phyloP scores from a whole-genome alignment of 2,329 filamentous ascomycete genomes.

The Beauveria sp. region DNA sequence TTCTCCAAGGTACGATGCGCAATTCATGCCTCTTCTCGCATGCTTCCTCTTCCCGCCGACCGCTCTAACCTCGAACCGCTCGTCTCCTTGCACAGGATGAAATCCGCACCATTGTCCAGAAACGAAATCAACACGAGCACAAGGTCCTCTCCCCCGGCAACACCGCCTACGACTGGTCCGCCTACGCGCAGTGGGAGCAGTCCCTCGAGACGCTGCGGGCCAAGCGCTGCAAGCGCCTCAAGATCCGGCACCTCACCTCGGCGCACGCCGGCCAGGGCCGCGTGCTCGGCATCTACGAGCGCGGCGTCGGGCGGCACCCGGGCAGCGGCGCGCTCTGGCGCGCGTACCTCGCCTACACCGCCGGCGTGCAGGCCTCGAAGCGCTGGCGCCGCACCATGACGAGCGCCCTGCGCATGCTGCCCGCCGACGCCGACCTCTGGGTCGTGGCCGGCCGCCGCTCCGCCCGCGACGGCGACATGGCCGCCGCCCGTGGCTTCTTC shows the following conservation, averaged over 20 bases:
- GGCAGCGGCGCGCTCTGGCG: conserved; percentile 79
- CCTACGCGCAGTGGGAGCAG: conserved; percentile 69
- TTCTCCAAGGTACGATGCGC: conserved; percentile 60
- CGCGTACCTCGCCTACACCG: conserved; percentile 78
- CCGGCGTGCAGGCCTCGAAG: conserved; percentile 58
- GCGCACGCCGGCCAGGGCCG: conserved; percentile 69
- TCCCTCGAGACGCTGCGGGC: conserved; percentile 67
- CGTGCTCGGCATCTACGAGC: conserved; percentile 83
- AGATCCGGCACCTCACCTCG: conserved; percentile 58
- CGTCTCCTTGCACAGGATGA: conserved; percentile 55
- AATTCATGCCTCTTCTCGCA: no score
- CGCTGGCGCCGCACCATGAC: conserved; percentile 58
- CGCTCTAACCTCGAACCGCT: background rate
- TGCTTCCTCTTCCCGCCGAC: background rate
- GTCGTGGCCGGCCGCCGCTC: conserved; percentile 72
- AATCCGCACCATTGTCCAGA: conserved; percentile 79
- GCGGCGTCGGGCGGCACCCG: conserved; percentile 75
- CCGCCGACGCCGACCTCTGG: conserved; percentile 77
- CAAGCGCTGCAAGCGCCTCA: conserved; percentile 76
- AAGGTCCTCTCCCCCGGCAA: conserved; percentile 76
- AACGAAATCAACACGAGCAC: conserved; percentile 90
- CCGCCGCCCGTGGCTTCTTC: conserved; percentile 74
- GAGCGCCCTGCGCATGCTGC: conserved; percentile 74
- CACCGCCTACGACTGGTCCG: conserved; percentile 68
- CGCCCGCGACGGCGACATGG: conserved; percentile 79